Evolutionary conservation across 441 rosid genomes (phyloP).

Genomic region (Flueggea neowawraea): DNA sequence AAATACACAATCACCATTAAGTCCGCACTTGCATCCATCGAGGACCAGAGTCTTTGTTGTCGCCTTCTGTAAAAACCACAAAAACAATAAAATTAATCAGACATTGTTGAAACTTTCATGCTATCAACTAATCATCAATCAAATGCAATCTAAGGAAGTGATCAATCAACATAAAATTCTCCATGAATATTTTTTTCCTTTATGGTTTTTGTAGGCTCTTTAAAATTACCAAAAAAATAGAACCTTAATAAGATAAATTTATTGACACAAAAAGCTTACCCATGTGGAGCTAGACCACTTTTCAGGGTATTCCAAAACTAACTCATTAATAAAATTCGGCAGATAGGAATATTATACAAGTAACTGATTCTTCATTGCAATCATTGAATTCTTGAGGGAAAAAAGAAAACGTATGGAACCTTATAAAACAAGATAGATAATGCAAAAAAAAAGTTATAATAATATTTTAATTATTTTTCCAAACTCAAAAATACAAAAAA

Average conservation of each 20-base stretch:
- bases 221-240: constrained; percentile 33
- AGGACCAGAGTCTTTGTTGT: too few relatives aligned
- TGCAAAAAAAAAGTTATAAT: too few relatives aligned
- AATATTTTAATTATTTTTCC: too few relatives aligned
- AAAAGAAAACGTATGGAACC: constrained; percentile 26
- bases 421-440: constrained; percentile 7
- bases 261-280: constrained; percentile 35
- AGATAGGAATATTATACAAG: constrained; percentile 16
- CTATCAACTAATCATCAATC: too few relatives aligned
- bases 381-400: constrained; percentile 37
- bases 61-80: constrained; percentile 51
- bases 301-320: constrained; percentile 16
- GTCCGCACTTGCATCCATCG: too few relatives aligned
- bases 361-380: constrained; percentile 27
- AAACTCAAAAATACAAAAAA: too few relatives aligned
- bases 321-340: constrained; percentile 14
- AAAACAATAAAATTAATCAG: neutral
- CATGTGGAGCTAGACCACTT: constrained; percentile 53
- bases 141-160: too few relatives aligned
- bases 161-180: too few relatives aligned
- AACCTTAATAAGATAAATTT: constrained; percentile 25
- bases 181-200: too few relatives aligned
- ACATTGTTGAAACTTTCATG: too few relatives aligned
- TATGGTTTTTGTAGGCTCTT: too few relatives aligned
- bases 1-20: too few relatives aligned